Base-by-base conservation (phyloP, 108 stramenopile genomes). In the Cyclotella baltica region DNA sequence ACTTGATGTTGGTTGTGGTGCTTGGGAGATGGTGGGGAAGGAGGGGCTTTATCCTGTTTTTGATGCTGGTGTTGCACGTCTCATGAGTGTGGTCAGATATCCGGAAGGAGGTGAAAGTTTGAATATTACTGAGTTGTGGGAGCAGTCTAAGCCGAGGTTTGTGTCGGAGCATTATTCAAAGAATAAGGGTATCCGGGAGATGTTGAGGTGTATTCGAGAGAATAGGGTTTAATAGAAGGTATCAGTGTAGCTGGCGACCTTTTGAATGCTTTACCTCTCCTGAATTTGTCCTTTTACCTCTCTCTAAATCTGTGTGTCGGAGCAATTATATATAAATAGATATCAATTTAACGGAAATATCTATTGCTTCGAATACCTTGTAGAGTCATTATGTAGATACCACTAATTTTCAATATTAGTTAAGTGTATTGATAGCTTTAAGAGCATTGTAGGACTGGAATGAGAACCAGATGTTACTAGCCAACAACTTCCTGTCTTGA, bases 1-100 rank as follows among this genome's bases (percentile, higher is more conserved):
- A 10, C 22, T 22, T 4, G 8, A 33, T 33, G 15, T 16, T 30
- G 53, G 28, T 43, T 18, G 57, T 72, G 59, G 66, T 10, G 37
- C 28, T 19, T 81, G 84, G 80, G 34, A 47, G n/a, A 61, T 67
- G 48, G 35, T 48, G 52, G 72, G 29, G 30, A 11, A 52, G 51
- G 11, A 61, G 50, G 62, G 75, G 23, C 78, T 78, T 22, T 46
- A 59, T 50, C 77, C 80, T 27, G 81, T 86, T 5, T 83, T 81
- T 70, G 85, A 86, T 64, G 77, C 80, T 19, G 85, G 85, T 48
- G 85, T 86, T 3, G 85, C 83, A 48, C 72, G 79, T 22, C 50
- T 80, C 18, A 80, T 80, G 48, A 52, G 43, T 13, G 35, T 80
- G 10, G 35, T 72, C 19, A 33, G 30, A 18, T 37, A 35, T 10